Evolutionary conservation across 2,329 filamentous ascomycete species (phyloP), one percentile per base, ranked within the genome.

Genomic region (Bertia moriformis): DNA sequence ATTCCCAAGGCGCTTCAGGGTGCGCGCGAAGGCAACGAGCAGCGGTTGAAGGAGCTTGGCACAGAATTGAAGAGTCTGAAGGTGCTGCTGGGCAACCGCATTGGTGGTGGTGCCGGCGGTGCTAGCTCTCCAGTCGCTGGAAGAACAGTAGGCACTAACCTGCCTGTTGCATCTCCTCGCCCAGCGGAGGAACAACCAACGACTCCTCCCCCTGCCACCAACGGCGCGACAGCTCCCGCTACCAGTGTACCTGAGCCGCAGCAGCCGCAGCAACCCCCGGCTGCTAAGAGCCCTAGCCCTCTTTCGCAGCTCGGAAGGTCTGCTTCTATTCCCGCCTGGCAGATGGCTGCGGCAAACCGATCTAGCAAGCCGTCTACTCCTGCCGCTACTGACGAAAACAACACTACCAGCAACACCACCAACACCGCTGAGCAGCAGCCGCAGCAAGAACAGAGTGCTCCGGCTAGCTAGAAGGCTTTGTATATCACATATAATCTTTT

Each of bases 41-140:
- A 67, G 46, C 72, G 87, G 38, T 64, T 98, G 42, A 82, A 78
- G 57, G 91, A 96, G 50, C 73, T 98, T 47, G 83, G 84, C 47
- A 73, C 69, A 4, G 91, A 98, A 60, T 68, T 98, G 50, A 86
- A 83, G 65, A 95, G 88, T 55, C 65, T 98, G 50, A 96, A 95
- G 70, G 83, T 84, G 2, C 67, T 98, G 39, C 75, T 98, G 50
- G 64, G 68, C 33, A 73, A 78, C 56, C 62, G 76, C 43, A 70
- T 79, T 68, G 65, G 59, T 40, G 50, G 22, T 27, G 22, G 22
- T 27, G 22, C 22, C 22, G 22, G 22, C n/a, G n/a, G n/a, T n/a
- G n/a, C 24, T n/a, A 29, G 24, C 24, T 10, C 24, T n/a, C 24
- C 24, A 10, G 24, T 29, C n/a, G 24, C 24, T n/a, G 32, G 32